phyloP scores from a whole-genome alignment of 2,329 filamentous ascomycete species.

The Drechslerella coelobrocha region DNA sequence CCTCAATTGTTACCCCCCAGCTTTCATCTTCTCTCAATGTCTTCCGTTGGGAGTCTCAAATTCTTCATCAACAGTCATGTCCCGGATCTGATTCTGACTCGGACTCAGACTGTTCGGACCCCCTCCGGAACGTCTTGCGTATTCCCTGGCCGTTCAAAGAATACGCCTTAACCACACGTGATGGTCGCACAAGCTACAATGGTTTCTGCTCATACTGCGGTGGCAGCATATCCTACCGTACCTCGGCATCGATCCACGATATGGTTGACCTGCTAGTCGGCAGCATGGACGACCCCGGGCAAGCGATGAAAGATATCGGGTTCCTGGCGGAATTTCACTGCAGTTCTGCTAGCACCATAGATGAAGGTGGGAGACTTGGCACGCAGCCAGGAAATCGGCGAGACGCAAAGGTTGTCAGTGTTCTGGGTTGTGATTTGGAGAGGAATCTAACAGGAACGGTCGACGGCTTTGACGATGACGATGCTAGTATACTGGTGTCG shows the following conservation, averaged over 20 bases:
- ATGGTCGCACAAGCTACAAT: conserved; percentile 37
- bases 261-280: conserved; percentile 36
- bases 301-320: conserved; percentile 26
- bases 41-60: conserved; percentile 42
- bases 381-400: conserved; percentile 21
- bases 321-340: conserved; percentile 39
- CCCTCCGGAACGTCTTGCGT: conserved; percentile 9
- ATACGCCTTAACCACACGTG: conserved; percentile 23
- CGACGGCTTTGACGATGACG: conserved; percentile 5
- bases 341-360: conserved; percentile 17
- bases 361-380: conserved; percentile 25
- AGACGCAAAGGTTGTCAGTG: conserved; percentile 13
- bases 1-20: not conserved
- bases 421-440: conserved; percentile 30
- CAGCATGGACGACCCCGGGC: conserved; percentile 42
- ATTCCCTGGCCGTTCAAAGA: conserved; percentile 45
- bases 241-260: conserved; percentile 32
- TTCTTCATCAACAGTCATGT: conserved; percentile 35
- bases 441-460: not conserved
- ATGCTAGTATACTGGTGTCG: not conserved
- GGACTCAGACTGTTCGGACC: conserved; percentile 2
- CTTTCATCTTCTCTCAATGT: conserved; percentile 28
- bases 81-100: conserved; percentile 3
- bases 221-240: conserved; percentile 35
- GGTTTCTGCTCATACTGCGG: conserved; percentile 45